Conservation (phyloP, 768 basidiomycete genomes). For the Paxillus involutus region DNA sequence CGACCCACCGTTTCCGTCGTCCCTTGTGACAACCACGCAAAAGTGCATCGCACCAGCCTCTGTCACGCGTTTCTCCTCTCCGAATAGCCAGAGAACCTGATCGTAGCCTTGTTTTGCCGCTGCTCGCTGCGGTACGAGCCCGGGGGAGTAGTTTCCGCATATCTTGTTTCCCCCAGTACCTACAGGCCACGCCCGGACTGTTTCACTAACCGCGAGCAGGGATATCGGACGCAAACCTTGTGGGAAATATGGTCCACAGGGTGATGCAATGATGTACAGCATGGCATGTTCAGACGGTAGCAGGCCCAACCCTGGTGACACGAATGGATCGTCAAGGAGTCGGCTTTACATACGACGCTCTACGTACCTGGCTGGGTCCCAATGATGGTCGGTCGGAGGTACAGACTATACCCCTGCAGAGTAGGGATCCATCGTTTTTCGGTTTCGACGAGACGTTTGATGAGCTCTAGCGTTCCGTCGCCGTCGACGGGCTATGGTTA, state of each 20-base stretch:
- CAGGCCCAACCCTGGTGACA: constrained; percentile 55
- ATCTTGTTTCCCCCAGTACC: constrained; percentile 68
- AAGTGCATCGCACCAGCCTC: constrained; percentile 84
- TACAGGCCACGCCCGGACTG: constrained; percentile 83
- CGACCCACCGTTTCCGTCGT: constrained; percentile 49
- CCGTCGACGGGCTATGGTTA: constrained; percentile 41
- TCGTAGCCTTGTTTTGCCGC: constrained; percentile 70
- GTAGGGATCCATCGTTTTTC: constrained; percentile 88
- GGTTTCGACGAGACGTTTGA: constrained; percentile 65
- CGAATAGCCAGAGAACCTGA: constrained; percentile 79
- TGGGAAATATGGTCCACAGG: constrained; percentile 50
- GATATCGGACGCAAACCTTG: constrained; percentile 52
- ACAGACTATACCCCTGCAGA: constrained; percentile 73
- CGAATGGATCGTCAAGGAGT: too few relatives aligned
- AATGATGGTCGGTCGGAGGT: constrained; percentile 81
- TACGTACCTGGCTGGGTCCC: constrained; percentile 39
- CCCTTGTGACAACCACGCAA: constrained; percentile 61
- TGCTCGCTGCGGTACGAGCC: constrained; percentile 60
- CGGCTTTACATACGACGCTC: neutral
- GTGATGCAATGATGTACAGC: constrained; percentile 83
- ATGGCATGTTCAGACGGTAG: constrained; percentile 76
- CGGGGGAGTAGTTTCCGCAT: constrained; percentile 63
- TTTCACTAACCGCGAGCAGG: constrained; percentile 64
- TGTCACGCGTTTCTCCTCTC: constrained; percentile 53
- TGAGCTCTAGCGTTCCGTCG: constrained; percentile 46